Evolutionary conservation across 2,329 filamentous ascomycete species (phyloP).

Genomic region (Gremmenia infestans): DNA sequence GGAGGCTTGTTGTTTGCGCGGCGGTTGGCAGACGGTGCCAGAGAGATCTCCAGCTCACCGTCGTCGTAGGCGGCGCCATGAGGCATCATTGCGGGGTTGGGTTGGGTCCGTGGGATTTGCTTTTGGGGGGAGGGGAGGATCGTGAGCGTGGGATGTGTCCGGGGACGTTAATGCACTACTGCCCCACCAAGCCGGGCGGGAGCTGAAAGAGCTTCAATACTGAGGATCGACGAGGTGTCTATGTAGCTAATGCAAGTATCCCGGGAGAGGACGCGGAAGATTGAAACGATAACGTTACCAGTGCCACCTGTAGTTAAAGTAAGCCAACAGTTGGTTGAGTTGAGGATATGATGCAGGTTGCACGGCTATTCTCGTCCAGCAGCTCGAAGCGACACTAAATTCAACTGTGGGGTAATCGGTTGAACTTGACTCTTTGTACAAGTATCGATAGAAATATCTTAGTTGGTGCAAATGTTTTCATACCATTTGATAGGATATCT

Average conservation of each 20-base stretch:
- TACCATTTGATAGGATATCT: not conserved
- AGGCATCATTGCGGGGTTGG: conserved; percentile 22
- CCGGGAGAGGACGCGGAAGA: not conserved
- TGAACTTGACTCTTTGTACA: not conserved
- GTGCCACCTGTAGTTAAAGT: not conserved
- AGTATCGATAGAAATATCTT: not conserved
- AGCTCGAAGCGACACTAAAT: not conserved
- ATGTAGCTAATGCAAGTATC: conserved; percentile 6
- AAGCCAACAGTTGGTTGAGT: not conserved
- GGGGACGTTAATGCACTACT: conserved; percentile 4
- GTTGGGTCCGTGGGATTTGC: conserved; percentile 6
- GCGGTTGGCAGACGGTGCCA: conserved; percentile 60
- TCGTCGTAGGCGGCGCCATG: conserved; percentile 57
- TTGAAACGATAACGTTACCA: not conserved
- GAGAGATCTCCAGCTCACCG: conserved; percentile 76
- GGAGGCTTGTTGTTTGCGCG: conserved; percentile 38
- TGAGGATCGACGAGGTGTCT: not conserved
- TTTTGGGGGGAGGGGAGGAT: conserved; percentile 13
- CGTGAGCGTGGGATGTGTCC: not conserved
- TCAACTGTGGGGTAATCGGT: conserved; percentile 5
- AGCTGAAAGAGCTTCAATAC: conserved; percentile 4
- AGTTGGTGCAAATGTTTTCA: not conserved
- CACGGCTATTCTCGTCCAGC: not conserved
- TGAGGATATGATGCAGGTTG: not conserved
- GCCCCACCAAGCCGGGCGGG: conserved; percentile 17